Evolutionary conservation across 331 rosid species (phyloP), one percentile per base, ranked within the genome.

Genomic region (Rosa hybrid): DNA sequence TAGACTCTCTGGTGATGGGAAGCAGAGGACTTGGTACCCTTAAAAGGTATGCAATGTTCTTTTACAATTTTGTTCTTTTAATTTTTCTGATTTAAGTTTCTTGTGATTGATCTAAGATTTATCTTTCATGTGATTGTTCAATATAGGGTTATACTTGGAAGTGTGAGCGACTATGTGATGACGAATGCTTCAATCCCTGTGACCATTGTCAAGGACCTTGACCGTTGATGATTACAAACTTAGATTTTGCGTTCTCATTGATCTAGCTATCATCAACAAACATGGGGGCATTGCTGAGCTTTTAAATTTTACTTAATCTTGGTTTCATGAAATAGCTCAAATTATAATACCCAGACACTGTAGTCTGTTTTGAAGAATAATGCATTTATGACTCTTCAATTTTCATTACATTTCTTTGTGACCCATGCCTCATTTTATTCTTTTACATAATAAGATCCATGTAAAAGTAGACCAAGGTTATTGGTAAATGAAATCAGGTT

Each of bases 21-120:
- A 95, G 93, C 88, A 95, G 99, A 86, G 99, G 99, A 8, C 96
- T 89, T 1, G 69, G 97, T 57, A 78, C 91, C 71, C 80, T 95
- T 64, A 71, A 63, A 86, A 95, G 98, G 99, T 93, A 56, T 2
- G 69, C 20, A 1, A 30, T 49, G 80, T 59, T 27, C 42, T 10
- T 5, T 10, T 39, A 23, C 78, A n/a, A 14, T 76, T 16, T 0
- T 54, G 57, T 74, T 3, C 4, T 39, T 13, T 27, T 62, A 1
- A 4, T 13, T n/a, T 60, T 25, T 18, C 9, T 8, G 21, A 12
- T 34, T 1, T 12, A 25, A 12, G 50, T 78, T 44, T 78, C 48
- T 25, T 54, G 42, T 14, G 10, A 50, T 17, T 25, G 70, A 45
- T 45, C 6, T 44, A 50, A 16, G n/a, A 30, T 42, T 60, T 18